Evolutionary conservation across 257 asterid species (phyloP), one percentile per base, ranked within the genome.

Genomic region (Forsythia suspensa): DNA sequence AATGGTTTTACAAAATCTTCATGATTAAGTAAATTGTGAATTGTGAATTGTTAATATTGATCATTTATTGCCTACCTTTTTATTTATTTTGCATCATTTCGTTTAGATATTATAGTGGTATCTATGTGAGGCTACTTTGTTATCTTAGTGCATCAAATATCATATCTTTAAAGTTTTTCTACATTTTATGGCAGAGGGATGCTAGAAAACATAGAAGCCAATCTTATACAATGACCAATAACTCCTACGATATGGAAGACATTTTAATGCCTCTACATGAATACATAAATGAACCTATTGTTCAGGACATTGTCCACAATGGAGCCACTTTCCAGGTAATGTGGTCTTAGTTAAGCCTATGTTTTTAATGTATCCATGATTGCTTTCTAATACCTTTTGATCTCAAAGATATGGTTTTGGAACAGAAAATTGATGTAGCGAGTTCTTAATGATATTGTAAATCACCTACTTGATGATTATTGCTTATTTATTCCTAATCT

Each of bases 271-370:
- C 99, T 72, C 87, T 96, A 73, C 97, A 79, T 39, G 86, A 92
- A 74, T 96, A 88, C 89, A 92, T 96, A 51, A 82, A 91, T 76
- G 87, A 91, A 82, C 97, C 98, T 68, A 88, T 89, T 74, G 94
- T 96, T 76, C 87, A 24, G 83, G 99, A 96, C 37, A 83, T 96
- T 83, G 82, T 96, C 82, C 97, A 94, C 81, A 94, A 96, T 71
- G 99, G 99, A 72, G 99, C 99, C 78, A 94, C 97, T 77, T 96
- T 91, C 81, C 99, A 96, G 99, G 99, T 90, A 85, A 75, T 76
- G 21, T 76, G 72, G 16, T 83, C 59, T 69, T 9, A 10, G 46
- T 69, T 63, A 10, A 24, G 61, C 79, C 72, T 39, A 16, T 52
- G 59, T 70, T 70, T 74, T 77, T 8, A 21, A 6, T 44, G 41